Evolutionary conservation across 164 flowering plant species (phyloP).

Genomic region (Berberis vulgaris): DNA sequence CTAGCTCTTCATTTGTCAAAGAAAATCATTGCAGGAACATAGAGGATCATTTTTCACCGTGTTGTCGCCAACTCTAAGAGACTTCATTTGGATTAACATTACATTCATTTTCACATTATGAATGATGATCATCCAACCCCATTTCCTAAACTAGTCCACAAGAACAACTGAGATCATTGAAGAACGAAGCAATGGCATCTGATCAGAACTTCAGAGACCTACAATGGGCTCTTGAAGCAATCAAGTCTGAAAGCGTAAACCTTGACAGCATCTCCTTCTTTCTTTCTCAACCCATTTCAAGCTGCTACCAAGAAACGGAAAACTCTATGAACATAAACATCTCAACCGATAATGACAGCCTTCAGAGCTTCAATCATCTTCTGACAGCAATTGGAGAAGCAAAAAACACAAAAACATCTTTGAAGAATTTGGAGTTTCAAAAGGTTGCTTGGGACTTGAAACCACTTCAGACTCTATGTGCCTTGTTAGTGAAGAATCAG

Average conservation of each 20-base stretch:
- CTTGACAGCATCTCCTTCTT: constrained; percentile 57
- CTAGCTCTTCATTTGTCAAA: background rate
- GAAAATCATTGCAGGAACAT: background rate
- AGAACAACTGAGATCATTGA: too few relatives aligned
- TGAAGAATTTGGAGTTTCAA: constrained; percentile 49
- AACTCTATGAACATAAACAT: constrained; percentile 55
- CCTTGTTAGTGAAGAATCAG: constrained; percentile 31
- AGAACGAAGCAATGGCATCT: constrained; percentile 32
- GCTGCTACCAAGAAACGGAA: constrained; percentile 62
- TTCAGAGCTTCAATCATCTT: constrained; percentile 33
- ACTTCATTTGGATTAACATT: too few relatives aligned
- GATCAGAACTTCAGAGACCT: constrained; percentile 42
- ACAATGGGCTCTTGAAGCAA: constrained; percentile 45
- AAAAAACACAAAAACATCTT: constrained; percentile 17
- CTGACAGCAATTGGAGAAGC: constrained; percentile 30
- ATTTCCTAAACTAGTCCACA: too few relatives aligned
- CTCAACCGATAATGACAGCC: constrained; percentile 25
- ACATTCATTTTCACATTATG: background rate
- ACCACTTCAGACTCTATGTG: constrained; percentile 30
- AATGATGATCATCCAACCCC: too few relatives aligned
- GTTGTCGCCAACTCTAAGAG: too few relatives aligned
- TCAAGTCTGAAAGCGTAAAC: constrained; percentile 32
- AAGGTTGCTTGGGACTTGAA: constrained; percentile 34
- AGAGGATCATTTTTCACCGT: too few relatives aligned
- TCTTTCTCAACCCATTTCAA: constrained; percentile 49